Base-by-base conservation (phyloP, 768 basidiomycete species). In the Xerocomellus intermedius region DNA sequence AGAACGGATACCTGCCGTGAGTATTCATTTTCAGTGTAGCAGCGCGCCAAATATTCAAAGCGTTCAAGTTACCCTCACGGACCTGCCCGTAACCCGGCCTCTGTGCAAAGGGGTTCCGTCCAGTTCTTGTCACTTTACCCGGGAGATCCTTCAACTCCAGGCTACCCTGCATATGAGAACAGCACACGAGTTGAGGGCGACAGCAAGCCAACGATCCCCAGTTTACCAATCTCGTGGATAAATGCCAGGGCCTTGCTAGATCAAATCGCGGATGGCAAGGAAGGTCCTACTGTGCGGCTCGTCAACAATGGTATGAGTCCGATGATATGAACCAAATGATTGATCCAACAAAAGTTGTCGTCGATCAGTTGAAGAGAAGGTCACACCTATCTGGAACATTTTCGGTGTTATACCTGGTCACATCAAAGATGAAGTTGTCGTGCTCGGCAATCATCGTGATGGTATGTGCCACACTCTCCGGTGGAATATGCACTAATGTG, bases 351-450 rank as follows among this genome's bases (percentile, higher is more conserved):
- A 41, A 33, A 9, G 26, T 14, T 24, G 17, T 50, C 22, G 3
- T 38, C 42, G 33, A 46, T 48, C 50, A 86, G 91, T 96, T 38
- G 83, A 94, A 52, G 84, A 82, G 37, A 84, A 86, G 63, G 80
- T 95, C 21, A 94, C 84, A 8, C 91, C 94, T 12, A 93, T 97
- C 46, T 97, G 92, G 93, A 97, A 96, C 73, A 80, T 83, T 14
- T 89, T 90, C 77, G 89, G 82, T 22, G 79, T 87, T 26, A 90
- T 96, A 57, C 93, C 93, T 21, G 94, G 94, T 4, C 83, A 86
- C 54, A 82, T 94, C 63, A 79, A 80, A 54, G 86, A 94, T 64
- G 95, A 97, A 69, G 83, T 94, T 4, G 85, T 98, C 22, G 68
- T 97, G 8, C 71, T 98, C 48, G 95, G 94, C 4, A 88, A 89